Evolutionary conservation across 1,284 basidiomycete species (phyloP).

Genomic region (Ganoderma sinense): DNA sequence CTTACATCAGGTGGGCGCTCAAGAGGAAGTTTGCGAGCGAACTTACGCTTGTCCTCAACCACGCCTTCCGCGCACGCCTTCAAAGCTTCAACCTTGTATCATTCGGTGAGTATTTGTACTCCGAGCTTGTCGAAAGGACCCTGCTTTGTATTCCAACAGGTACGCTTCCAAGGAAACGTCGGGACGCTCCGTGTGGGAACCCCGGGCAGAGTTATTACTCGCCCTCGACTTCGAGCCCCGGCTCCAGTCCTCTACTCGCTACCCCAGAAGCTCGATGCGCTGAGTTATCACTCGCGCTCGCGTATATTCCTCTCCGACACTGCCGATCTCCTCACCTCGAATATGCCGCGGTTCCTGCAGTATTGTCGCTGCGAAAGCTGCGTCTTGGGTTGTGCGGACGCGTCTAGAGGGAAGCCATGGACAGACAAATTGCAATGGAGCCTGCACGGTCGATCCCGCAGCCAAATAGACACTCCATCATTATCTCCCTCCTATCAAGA

Average conservation of each 20-base stretch:
- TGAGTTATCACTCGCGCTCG: background rate
- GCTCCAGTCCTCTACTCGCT: background rate
- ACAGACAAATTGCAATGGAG: background rate
- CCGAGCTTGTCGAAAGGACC: background rate
- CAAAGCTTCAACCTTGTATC: background rate
- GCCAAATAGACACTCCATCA: background rate
- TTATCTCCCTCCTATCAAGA: background rate
- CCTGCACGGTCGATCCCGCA: background rate
- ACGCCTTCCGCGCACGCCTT: too few relatives aligned
- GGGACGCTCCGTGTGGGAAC: background rate
- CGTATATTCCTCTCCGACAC: background rate
- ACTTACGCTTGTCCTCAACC: too few relatives aligned
- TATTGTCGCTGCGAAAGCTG: background rate
- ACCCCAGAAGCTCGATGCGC: too few relatives aligned
- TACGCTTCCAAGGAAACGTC: background rate
- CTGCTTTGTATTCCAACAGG: background rate
- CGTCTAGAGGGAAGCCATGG: background rate
- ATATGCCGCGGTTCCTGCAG: background rate
- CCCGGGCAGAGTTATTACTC: conserved; percentile 1
- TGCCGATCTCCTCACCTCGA: background rate
- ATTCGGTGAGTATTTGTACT: background rate
- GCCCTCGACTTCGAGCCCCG: background rate
- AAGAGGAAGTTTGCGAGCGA: background rate
- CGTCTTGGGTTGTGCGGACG: background rate
- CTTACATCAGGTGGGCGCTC: background rate